These are phyloP conservation scores for Cucumis cinereus DNA, from an alignment of 306 rosid species.

Conservation along the genomic window DNA sequence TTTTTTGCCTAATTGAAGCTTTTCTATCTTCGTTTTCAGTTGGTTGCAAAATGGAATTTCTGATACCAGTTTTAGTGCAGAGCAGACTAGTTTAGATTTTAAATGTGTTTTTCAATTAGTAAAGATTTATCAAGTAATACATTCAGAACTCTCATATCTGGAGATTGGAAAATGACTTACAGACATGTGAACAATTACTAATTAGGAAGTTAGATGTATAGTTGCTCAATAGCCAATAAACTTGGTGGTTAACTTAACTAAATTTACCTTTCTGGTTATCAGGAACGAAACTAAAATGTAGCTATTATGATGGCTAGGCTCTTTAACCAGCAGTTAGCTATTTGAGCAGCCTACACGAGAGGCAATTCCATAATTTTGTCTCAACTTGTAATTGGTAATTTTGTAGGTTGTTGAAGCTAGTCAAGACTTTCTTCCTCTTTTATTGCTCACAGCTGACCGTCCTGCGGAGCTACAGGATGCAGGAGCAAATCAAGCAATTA, in stretches of 20 bases:
- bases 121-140: neutral
- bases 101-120: neutral
- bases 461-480: constrained; percentile 74
- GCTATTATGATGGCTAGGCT: neutral
- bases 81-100: neutral
- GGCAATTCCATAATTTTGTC: neutral
- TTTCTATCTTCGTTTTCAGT: neutral
- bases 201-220: neutral
- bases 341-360: neutral
- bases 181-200: neutral
- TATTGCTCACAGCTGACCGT: constrained; percentile 91
- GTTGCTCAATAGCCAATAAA: neutral
- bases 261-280: neutral
- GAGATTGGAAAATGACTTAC: neutral
- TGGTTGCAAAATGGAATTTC: neutral
- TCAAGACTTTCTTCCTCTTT: constrained; percentile 83
- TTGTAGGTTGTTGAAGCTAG: constrained; percentile 89
- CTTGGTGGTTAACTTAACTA: neutral
- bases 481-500: constrained; percentile 87
- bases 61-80: neutral
- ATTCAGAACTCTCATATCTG: neutral
- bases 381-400: constrained; percentile 3
- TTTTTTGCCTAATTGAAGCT: neutral
- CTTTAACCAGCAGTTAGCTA: neutral
- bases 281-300: neutral